A percentile compares a stretch with the other conserved stretches of the same genome.
phyloP scores from a whole-genome alignment of 2,329 filamentous ascomycete genomes.

The Diaporthe amygdali region DNA sequence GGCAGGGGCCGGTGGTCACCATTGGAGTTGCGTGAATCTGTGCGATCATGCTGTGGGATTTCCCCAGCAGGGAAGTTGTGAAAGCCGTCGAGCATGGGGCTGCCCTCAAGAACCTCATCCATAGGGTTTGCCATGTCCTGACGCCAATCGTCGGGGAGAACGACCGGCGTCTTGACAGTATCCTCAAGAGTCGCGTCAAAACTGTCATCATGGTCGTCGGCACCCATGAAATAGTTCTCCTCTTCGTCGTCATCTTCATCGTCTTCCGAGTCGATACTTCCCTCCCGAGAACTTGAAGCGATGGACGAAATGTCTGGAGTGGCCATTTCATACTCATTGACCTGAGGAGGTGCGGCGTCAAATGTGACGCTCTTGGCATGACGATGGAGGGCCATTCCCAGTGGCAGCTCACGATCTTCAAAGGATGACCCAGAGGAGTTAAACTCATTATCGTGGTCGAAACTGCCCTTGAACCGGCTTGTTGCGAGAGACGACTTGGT shows the following conservation, averaged over 20 bases:
- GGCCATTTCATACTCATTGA: constrained; percentile 98
- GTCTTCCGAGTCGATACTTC: constrained; percentile 87
- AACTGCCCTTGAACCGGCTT: constrained; percentile 68
- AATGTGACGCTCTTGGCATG: constrained; percentile 98
- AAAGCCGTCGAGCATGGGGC: constrained; percentile 65
- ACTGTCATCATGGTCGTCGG: constrained; percentile 77
- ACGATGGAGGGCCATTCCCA: constrained; percentile 73
- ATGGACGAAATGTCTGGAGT: constrained; percentile 95
- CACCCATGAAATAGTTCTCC: constrained; percentile 56
- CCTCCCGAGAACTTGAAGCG: constrained; percentile 87
- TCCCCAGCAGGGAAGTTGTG: constrained; percentile 50
- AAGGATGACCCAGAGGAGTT: constrained; percentile 71
- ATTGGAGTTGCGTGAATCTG: constrained; percentile 78
- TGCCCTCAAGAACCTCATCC: constrained; percentile 75
- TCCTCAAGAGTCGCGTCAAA: constrained; percentile 96
- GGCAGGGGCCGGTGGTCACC: constrained; percentile 85
- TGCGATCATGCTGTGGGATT: constrained; percentile 64
- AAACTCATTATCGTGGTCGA: constrained; percentile 71
- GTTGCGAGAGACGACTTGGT: constrained; percentile 88
- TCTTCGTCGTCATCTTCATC: constrained; percentile 76
- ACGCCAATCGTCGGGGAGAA: constrained; percentile 96
- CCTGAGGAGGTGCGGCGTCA: constrained; percentile 87
- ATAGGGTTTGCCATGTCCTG: constrained; percentile 56
- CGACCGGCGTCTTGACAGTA: constrained; percentile 95
- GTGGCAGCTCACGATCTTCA: constrained; percentile 63